Conservation (phyloP, 495 filamentous ascomycete species). For the Aspergillus asperescens region DNA sequence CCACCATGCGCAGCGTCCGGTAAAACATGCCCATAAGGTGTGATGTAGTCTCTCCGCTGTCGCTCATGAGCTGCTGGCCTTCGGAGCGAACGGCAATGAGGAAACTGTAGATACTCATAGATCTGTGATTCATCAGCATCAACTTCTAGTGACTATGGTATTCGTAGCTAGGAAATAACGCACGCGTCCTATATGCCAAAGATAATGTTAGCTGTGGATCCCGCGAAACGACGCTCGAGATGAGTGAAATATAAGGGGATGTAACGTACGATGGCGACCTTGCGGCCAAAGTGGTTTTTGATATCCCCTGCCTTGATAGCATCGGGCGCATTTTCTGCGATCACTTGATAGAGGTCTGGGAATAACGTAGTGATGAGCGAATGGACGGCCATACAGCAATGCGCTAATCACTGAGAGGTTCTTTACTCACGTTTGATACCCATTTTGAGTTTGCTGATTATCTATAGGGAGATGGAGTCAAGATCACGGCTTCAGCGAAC, state of each 20-base stretch:
- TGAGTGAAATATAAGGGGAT: neutral
- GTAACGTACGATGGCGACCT: constrained; percentile 82
- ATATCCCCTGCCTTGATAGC: constrained; percentile 96
- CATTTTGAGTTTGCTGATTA: constrained; percentile 46
- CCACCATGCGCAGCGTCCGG: constrained; percentile 93
- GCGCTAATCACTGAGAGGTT: neutral
- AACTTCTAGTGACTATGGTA: neutral
- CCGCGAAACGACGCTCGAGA: neutral
- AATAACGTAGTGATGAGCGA: constrained; percentile 9
- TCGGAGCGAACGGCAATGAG: constrained; percentile 94
- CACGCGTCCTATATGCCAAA: constrained; percentile 70
- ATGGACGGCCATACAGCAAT: neutral
- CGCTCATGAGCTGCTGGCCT: constrained; percentile 90
- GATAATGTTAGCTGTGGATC: constrained; percentile 15
- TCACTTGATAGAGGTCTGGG: constrained; percentile 72
- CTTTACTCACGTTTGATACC: constrained; percentile 71
- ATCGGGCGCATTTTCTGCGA: constrained; percentile 86
- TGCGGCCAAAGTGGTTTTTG: constrained; percentile 96
- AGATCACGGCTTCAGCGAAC: neutral
- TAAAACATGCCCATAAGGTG: constrained; percentile 99
- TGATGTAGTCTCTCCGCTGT: constrained; percentile 91
- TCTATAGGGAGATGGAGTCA: neutral
- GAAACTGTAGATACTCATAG: constrained; percentile 99
- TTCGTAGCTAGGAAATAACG: constrained; percentile 20
- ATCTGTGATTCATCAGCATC: constrained; percentile 49